Conservation (phyloP, 805 yeast species). For the Debaryomyces castellii region DNA sequence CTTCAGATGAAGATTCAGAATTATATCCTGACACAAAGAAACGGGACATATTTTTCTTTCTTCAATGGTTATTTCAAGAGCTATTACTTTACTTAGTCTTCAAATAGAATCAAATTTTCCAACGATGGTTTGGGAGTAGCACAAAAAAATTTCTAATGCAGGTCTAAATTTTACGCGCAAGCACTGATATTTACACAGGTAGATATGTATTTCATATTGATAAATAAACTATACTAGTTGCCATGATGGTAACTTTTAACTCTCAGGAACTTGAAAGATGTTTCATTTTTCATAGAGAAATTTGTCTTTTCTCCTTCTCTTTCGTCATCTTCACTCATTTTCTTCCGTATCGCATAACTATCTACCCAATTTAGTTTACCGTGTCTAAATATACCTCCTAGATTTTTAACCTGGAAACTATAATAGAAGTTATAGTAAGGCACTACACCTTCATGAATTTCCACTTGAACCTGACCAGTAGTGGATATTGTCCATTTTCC, state of each 20-base stretch:
- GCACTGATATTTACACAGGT: constrained; percentile 4
- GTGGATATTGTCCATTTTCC: constrained; percentile 61
- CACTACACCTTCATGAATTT: constrained; percentile 57
- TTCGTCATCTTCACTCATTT: constrained; percentile 35
- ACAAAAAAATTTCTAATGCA: constrained; percentile 15
- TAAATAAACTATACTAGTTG: constrained; percentile 1
- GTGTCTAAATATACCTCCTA: constrained; percentile 59
- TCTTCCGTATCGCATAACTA: constrained; percentile 56
- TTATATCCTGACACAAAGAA: constrained; percentile 73
- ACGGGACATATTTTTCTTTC: constrained; percentile 66
- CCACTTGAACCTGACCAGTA: constrained; percentile 50
- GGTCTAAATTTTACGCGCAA: constrained; percentile 10
- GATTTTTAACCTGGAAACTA: constrained; percentile 54
- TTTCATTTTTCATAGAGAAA: constrained; percentile 68
- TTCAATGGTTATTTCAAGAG: constrained; percentile 3
- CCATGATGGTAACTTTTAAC: constrained; percentile 42
- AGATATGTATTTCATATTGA: not conserved
- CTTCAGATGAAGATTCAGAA: constrained; percentile 54
- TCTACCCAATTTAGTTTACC: constrained; percentile 71
- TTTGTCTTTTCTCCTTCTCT: constrained; percentile 48
- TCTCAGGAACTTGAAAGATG: constrained; percentile 73
- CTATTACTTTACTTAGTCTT: constrained; percentile 1
- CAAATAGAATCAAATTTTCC: constrained; percentile 22
- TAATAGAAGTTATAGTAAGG: constrained; percentile 64
- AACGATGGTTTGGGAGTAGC: constrained; percentile 18